Base-by-base conservation (phyloP, 768 basidiomycete genomes). In the Suillus discolor region DNA sequence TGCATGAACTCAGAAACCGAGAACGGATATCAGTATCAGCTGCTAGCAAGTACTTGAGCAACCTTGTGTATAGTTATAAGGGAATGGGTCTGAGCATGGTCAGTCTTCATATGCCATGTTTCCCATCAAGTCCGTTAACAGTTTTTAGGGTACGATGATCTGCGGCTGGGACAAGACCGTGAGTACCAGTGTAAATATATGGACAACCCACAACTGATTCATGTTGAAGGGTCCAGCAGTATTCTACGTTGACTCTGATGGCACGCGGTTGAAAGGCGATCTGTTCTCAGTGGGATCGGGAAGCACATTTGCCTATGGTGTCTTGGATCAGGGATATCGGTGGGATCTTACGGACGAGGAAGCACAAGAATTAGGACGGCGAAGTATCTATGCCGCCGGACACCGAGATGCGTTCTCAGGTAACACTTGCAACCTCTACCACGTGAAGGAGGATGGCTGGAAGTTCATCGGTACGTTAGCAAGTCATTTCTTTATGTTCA, bases 41-140 rank as follows among this genome's bases (percentile, higher is more conserved):
- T 44, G 97, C 97, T 12, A 94, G 92, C 79, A 99, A 99, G 76
- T 97, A 96, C 78, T 85, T 99, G 62, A 93, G 93, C 79, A 99
- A 99, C 75, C 89, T 99, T 60, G 95, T 99, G 13, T 99, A 99
- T 78, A 85, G 90, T 64, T 99, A 99, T 84, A 99, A 99, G 79
- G 97, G 97, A 25, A 99, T 97, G 97, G 97, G 97, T 6, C 79
- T 99, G 68, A 96, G 94, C 77, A 99, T 99, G 97, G 95, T 95
- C 63, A n/a, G 77, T 18, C 28, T 54, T 57, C 61, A 53, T 59
- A 60, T 34, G 25, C 25, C 51, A 45, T 66, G n/a, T 55, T 36
- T 45, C 34, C 44, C 55, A 12, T 61, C n/a, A 49, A 36, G 55
- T 51, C 62, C 67, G 51, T 70, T 11, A 55, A 13, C 31, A 39